Evolutionary conservation across 2,329 filamentous ascomycete genomes (phyloP), one percentile per base, ranked within the genome.

Genomic region (Volutella citrinella): DNA sequence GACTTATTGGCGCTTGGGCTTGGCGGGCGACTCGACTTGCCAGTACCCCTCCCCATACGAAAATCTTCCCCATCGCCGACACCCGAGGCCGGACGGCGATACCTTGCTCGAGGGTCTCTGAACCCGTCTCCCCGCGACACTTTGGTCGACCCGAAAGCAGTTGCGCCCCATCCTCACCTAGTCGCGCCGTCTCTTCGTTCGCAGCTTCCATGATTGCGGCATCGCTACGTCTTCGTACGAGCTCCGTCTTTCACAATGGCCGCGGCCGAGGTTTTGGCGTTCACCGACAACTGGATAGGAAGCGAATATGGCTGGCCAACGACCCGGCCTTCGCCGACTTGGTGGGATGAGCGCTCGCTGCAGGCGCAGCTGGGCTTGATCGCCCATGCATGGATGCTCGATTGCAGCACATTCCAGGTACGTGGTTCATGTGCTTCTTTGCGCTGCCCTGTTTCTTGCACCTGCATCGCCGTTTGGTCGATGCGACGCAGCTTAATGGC

Each of bases 201-300:
- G 40, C 50, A 66, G 68, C 65, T 65, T 68, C 69, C 71, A 78
- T 78, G 74, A 66, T 66, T 72, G 57, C 65, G 60, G 64, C 59
- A 60, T 52, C 59, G 46, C 48, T 48, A 49, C 53, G 57, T 57
- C 53, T 64, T 51, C 53, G 55, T 49, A 67, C 59, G 59, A 70
- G 64, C 58, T 64, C 59, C 51, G 60, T 64, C 60, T 65, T 59
- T 59, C 69, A 73, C 53, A 57, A 78, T 78, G 74, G 73, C 74
- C 60, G 61, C 70, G 57, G 66, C 65, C 63, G 63, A 65, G 49
- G 63, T 74, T 62, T 54, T 68, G 59, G 56, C 57, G 44, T 62
- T 60, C 48, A 63, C 56, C 59, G 63, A 57, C 56, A 58, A 53
- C 59, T 66, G 59, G 63, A 60, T 54, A 61, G 61, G 51, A 64